Evolutionary conservation across 257 asterid species (phyloP).

Genomic region (Salvia hispanica): DNA sequence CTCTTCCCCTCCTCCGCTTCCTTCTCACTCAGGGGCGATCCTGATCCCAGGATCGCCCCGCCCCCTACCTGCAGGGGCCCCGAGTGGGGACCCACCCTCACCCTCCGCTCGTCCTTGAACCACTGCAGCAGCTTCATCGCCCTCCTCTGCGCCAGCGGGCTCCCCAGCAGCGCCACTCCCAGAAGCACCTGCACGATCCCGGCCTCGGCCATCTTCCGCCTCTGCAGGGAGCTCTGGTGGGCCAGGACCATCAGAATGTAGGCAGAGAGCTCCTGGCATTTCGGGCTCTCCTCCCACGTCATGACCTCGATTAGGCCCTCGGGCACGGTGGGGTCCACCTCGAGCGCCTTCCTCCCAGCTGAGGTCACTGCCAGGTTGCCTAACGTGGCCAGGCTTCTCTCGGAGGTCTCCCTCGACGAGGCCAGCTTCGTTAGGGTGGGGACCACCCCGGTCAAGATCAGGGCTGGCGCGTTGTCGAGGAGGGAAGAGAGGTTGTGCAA

Average conservation of each 20-base stretch:
- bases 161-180: slow-evolving; percentile 81
- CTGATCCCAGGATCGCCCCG: not conserved
- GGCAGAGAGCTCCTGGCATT: slow-evolving; percentile 71
- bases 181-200: slow-evolving; percentile 84
- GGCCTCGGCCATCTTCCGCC: slow-evolving; percentile 74
- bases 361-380: slow-evolving; percentile 69
- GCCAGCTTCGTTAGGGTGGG: slow-evolving; percentile 46
- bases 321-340: slow-evolving; percentile 54
- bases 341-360: slow-evolving; percentile 64
- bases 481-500: slow-evolving; percentile 64
- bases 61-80: slow-evolving; percentile 75
- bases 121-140: slow-evolving; percentile 82
- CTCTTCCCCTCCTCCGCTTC: slow-evolving; percentile 61
- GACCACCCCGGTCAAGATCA: slow-evolving; percentile 46
- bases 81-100: slow-evolving; percentile 73
- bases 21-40: slow-evolving; percentile 46
- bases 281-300: slow-evolving; percentile 74
- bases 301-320: slow-evolving; percentile 70
- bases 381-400: slow-evolving; percentile 61
- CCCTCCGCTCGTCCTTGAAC: slow-evolving; percentile 81
- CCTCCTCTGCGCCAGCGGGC: slow-evolving; percentile 78
- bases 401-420: slow-evolving; percentile 51
- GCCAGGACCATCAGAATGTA: slow-evolving; percentile 85
- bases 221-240: slow-evolving; percentile 73
- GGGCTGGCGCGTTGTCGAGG: slow-evolving; percentile 46